These are phyloP conservation scores for Waltergamsia citrina DNA, from an alignment of 2,329 filamentous ascomycete species.

Conservation along the genomic window DNA sequence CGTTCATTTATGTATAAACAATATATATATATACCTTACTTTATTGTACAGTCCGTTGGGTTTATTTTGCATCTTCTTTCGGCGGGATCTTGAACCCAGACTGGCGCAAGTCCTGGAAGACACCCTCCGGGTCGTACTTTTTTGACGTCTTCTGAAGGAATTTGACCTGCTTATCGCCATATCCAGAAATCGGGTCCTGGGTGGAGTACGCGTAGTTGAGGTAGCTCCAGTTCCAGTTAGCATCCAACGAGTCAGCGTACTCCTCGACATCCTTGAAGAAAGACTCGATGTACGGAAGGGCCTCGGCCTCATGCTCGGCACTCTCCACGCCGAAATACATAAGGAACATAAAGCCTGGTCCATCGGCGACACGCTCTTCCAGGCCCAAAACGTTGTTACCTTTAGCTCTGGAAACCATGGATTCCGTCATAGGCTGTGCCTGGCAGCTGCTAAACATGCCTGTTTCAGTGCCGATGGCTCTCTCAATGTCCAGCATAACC, in stretches of 20 bases:
- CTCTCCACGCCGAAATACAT: constrained; percentile 18
- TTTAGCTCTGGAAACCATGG: constrained; percentile 17
- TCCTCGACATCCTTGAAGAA: constrained; percentile 7
- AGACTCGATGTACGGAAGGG: constrained; percentile 12
- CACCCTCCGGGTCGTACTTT: constrained; percentile 26
- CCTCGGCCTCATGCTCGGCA: constrained; percentile 16
- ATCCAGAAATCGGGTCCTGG: constrained; percentile 25
- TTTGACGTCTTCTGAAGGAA: constrained; percentile 18
- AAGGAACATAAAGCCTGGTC: constrained; percentile 21
- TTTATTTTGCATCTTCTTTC: too few species aligned
- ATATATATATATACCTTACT: too few species aligned
- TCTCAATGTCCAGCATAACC: constrained; percentile 15
- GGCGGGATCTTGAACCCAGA: too few species aligned
- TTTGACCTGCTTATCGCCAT: constrained; percentile 25
- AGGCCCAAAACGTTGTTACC: constrained; percentile 23
- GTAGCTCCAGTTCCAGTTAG: constrained; percentile 19
- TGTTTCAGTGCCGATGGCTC: constrained; percentile 9
- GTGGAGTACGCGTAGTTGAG: constrained; percentile 32
- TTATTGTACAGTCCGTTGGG: too few species aligned
- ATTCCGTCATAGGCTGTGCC: constrained; percentile 22
- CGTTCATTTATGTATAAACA: too few species aligned
- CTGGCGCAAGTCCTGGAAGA: too few species aligned
- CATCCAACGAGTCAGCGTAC: not conserved
- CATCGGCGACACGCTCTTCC: constrained; percentile 15
- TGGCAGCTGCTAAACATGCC: constrained; percentile 19